These are phyloP conservation scores for Camellia lanceoleosa DNA, from an alignment of 148 eudicot genomes.

Conservation along the genomic window DNA sequence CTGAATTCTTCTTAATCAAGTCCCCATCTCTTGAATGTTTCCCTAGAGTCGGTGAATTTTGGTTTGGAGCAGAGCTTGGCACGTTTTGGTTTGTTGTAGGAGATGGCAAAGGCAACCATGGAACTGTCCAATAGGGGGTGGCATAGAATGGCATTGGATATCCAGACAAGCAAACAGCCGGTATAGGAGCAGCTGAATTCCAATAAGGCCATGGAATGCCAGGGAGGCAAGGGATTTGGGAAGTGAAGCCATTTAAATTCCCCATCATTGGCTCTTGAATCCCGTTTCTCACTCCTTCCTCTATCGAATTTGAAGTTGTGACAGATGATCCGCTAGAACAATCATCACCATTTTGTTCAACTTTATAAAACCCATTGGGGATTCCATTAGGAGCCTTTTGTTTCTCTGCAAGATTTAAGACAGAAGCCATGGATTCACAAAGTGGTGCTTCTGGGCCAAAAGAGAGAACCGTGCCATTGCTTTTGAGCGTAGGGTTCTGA, in stretches of 20 bases:
- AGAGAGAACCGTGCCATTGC: slow-evolving; percentile 55
- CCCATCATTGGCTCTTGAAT: slow-evolving; percentile 29
- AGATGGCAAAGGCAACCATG: slow-evolving; percentile 40
- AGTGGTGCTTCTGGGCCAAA: slow-evolving; percentile 57
- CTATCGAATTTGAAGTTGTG: slow-evolving; percentile 38
- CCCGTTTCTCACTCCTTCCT: slow-evolving; percentile 31
- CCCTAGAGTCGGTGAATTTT: slow-evolving; percentile 54
- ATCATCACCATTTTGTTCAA: slow-evolving; percentile 41
- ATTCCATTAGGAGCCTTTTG: slow-evolving; percentile 23
- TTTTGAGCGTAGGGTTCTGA: slow-evolving; percentile 35
- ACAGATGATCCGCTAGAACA: slow-evolving; percentile 47
- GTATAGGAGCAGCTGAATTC: slow-evolving; percentile 55
- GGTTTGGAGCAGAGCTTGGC: slow-evolving; percentile 27
- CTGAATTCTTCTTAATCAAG: slow-evolving; percentile 37
- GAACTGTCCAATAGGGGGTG: slow-evolving; percentile 61
- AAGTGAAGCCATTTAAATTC: slow-evolving; percentile 33
- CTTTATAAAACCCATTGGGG: slow-evolving; percentile 31
- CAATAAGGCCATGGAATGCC: slow-evolving; percentile 72
- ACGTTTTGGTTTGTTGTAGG: slow-evolving; percentile 31
- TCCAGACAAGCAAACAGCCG: slow-evolving; percentile 50
- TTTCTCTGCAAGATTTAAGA: slow-evolving; percentile 36
- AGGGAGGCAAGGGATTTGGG: slow-evolving; percentile 57
- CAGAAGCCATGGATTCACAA: slow-evolving; percentile 49
- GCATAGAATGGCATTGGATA: slow-evolving; percentile 65
- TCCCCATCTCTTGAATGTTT: slow-evolving; percentile 75